Evolutionary conservation across 163 green algal species (phyloP).

Genomic region (Chlamydomonas reinhardtii): DNA sequence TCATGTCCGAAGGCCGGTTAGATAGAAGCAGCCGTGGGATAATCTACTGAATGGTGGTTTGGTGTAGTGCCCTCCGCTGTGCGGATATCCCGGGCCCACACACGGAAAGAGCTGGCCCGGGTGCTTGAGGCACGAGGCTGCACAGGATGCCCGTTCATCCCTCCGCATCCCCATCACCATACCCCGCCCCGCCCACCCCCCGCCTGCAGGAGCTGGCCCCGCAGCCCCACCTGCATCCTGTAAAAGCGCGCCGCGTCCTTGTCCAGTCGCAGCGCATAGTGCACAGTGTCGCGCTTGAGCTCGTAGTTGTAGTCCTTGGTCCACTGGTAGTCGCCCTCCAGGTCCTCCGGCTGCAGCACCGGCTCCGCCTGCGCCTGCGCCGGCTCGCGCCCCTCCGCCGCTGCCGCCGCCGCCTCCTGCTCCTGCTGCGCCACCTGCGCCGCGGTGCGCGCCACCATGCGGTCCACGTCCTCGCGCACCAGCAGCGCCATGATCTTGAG

Average conservation of each 20-base stretch:
- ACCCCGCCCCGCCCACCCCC: too few species aligned
- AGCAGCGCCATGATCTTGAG: slow-evolving; percentile 54
- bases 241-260: slow-evolving; percentile 30
- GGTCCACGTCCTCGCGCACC: slow-evolving; percentile 37
- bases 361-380: background rate
- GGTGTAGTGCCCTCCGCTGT: too few species aligned
- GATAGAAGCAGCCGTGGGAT: too few species aligned
- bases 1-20: too few species aligned
- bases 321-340: slow-evolving; percentile 49
- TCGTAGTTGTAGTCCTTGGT: slow-evolving; percentile 56
- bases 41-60: too few species aligned
- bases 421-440: background rate
- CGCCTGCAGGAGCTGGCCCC: too few species aligned
- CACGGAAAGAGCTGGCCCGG: too few species aligned
- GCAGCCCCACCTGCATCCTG: slow-evolving; percentile 26
- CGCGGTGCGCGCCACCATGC: slow-evolving; percentile 20
- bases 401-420: background rate
- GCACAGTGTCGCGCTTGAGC: slow-evolving; percentile 35
- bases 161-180: too few species aligned
- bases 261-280: slow-evolving; percentile 36
- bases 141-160: too few species aligned
- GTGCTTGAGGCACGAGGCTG: too few species aligned
- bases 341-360: slow-evolving; percentile 34
- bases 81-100: too few species aligned
- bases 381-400: background rate